Evolutionary conservation across 768 basidiomycete species (phyloP).

Genomic region (Leccinum subtestaceum): DNA sequence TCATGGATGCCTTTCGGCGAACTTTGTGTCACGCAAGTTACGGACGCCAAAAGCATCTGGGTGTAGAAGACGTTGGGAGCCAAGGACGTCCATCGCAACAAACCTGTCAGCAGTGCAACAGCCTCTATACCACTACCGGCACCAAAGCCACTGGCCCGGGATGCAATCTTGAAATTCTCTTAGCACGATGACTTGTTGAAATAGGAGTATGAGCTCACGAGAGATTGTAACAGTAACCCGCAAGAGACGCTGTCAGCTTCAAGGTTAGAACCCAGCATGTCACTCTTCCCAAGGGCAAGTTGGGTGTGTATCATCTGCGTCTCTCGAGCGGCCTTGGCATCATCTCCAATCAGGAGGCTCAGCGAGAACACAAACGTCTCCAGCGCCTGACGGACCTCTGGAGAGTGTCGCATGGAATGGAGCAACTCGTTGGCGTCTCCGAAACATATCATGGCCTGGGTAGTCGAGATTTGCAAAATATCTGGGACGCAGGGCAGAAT

Average conservation of each 20-base stretch:
- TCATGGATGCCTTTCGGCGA: constrained; percentile 31
- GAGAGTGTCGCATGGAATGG: constrained; percentile 49
- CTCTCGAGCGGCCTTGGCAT: constrained; percentile 66
- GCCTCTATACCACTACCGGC: constrained; percentile 54
- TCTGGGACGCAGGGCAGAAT: constrained; percentile 61
- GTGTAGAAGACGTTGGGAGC: constrained; percentile 62
- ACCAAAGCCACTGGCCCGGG: constrained; percentile 60
- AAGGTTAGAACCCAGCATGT: constrained; percentile 54
- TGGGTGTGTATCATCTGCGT: constrained; percentile 72
- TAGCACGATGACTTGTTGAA: neutral
- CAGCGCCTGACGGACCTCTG: constrained; percentile 52
- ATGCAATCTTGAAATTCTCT: constrained; percentile 45
- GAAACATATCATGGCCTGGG: constrained; percentile 52
- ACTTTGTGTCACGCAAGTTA: constrained; percentile 60
- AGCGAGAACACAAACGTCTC: constrained; percentile 60
- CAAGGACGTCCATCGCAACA: constrained; percentile 63
- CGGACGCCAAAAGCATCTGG: constrained; percentile 61
- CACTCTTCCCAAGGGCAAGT: constrained; percentile 54
- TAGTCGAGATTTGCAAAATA: constrained; percentile 57
- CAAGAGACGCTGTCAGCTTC: constrained; percentile 66
- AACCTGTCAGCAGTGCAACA: constrained; percentile 51
- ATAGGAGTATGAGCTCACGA: constrained; percentile 41
- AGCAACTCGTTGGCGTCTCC: constrained; percentile 54
- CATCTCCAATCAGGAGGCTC: constrained; percentile 62
- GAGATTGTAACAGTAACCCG: constrained; percentile 55